Evolutionary conservation across 2,329 filamentous ascomycete genomes (phyloP), one percentile per base, ranked within the genome.

Genomic region (Clarireedia paspali): DNA sequence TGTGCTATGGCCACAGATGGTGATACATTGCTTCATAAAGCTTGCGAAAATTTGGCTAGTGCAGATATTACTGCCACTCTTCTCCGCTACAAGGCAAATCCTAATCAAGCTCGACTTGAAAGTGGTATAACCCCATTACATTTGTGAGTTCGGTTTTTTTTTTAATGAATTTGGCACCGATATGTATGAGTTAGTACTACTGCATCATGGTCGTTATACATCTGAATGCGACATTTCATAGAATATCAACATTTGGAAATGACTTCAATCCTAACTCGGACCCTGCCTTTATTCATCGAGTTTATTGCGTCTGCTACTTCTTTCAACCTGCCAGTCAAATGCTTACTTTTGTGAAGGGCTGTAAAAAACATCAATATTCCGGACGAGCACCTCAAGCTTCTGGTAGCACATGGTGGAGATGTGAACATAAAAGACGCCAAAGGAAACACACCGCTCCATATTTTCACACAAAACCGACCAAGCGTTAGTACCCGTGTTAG

Each of bases 401-500:
- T 57, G n/a, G 47, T 59, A 7, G 45, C 34, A 15, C 46, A 56
- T 39, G 60, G 57, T 12, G 59, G 51, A 23, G 50, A 62, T 45
- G 47, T 53, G n/a, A 59, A 60, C 26, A 48, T 14, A 6, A 26
- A 51, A 26, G 54, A 57, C 38, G 15, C 7, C 4, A 47, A 59
- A 4, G 56, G 55, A 26, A 30, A 57, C 27, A 59, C 58, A 6
- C 55, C 53, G 23, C 55, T 60, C 6, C 58, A 60, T 47, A 23
- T 38, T 23, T 27, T n/a, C 27, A n/a, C 40, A 24, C 23, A 50
- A n/a, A 23, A 10, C 5, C 6, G 1, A 17, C 1, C 1, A 1
- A 2, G 1, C 14, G 4, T 20, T 44, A 5, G 5, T 9, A 6
- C 1, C 9, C 3, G 12, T 56, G 39, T 12, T 23, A 44, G 0